Percentiles rank a stretch among this genome's conserved stretches.
Conservation (phyloP, 2,329 filamentous ascomycete genomes). For the Colletotrichum sp. region DNA sequence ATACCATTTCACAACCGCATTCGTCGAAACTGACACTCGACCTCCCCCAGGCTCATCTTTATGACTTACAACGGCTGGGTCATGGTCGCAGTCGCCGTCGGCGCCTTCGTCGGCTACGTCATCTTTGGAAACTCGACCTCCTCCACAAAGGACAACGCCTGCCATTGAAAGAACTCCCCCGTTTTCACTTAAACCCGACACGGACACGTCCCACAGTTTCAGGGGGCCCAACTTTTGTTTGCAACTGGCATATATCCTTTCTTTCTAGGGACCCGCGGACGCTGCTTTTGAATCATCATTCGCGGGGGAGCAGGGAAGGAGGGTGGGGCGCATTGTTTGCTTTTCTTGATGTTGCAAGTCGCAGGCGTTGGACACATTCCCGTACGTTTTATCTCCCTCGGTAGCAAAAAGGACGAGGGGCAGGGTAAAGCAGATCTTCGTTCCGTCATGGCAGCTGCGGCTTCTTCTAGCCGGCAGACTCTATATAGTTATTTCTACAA, state of each 20-base stretch:
- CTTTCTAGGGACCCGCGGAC: not conserved
- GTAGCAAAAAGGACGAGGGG: not conserved
- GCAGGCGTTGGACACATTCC: not conserved
- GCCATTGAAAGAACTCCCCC: conserved; percentile 68
- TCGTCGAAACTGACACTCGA: not conserved
- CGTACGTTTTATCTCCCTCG: not conserved
- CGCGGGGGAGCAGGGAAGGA: not conserved
- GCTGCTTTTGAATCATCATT: not conserved
- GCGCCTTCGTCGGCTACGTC: conserved; percentile 88
- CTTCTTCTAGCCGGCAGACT: not conserved
- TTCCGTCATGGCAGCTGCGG: conserved; percentile 8
- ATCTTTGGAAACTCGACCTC: conserved; percentile 75
- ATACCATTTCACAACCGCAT: not conserved
- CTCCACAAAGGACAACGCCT: conserved; percentile 85
- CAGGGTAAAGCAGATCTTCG: not conserved
- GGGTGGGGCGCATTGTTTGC: not conserved
- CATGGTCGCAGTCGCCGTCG: conserved; percentile 89
- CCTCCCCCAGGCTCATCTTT: conserved; percentile 80
- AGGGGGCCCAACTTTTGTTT: not conserved
- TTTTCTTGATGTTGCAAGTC: not conserved
- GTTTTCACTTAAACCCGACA: not conserved
- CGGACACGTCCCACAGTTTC: not conserved
- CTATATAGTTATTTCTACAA: conserved; percentile 1
- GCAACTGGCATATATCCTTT: not conserved
- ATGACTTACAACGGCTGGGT: conserved; percentile 99